Evolutionary conservation across 1,284 basidiomycete genomes (phyloP).

Genomic region (Sanghuangporus sanghuang): DNA sequence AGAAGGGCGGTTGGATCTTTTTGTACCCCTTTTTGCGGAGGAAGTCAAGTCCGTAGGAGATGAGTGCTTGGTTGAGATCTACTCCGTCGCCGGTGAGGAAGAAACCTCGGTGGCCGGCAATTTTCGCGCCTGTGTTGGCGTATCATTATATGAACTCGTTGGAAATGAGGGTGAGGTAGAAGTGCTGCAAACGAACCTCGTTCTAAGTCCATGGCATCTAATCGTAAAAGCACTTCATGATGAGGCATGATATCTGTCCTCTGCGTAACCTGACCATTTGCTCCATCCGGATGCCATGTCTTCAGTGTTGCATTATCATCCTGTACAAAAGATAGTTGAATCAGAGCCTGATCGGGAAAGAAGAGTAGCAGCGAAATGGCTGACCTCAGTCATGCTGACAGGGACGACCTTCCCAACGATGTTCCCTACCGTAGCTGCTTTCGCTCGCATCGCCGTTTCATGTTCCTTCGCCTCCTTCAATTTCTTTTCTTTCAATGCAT

Average conservation of each 20-base stretch:
- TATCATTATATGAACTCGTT: background rate
- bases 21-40: conserved; percentile 78
- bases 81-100: conserved; percentile 95
- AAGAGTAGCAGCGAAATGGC: conserved; percentile 18
- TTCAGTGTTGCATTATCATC: conserved; percentile 85
- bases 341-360: background rate
- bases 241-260: conserved; percentile 84
- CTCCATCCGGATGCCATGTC: conserved; percentile 86
- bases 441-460: conserved; percentile 75
- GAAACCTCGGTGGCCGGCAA: conserved; percentile 94
- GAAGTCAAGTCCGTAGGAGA: conserved; percentile 94
- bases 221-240: conserved; percentile 90
- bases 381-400: conserved; percentile 84
- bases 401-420: conserved; percentile 87
- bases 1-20: conserved; percentile 96
- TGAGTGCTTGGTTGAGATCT: conserved; percentile 95
- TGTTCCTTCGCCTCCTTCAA: conserved; percentile 74
- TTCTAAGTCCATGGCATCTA: conserved; percentile 96
- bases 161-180: background rate
- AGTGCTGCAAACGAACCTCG: conserved; percentile 51
- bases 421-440: conserved; percentile 85
- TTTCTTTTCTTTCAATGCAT: conserved; percentile 74
- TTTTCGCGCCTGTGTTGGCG: conserved; percentile 70
- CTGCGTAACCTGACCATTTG: conserved; percentile 55
- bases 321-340: conserved; percentile 27